phyloP scores from a whole-genome alignment of 768 basidiomycete species.

The Rhodosporidiobolus odoratus region DNA sequence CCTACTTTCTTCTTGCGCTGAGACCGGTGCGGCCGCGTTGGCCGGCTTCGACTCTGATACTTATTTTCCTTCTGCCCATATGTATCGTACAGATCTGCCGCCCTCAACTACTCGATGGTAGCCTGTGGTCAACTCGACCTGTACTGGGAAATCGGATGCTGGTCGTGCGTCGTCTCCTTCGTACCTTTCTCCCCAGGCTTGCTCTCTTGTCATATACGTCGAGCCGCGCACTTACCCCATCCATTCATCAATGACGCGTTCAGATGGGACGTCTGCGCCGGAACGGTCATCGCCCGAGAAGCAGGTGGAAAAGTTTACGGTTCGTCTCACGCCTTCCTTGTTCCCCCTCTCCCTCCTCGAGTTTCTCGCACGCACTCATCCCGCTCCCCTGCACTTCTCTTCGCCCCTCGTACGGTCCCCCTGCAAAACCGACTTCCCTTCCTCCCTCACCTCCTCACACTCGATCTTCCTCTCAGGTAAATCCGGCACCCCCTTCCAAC shows the following conservation, averaged over 20 bases:
- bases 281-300: slow-evolving; percentile 82
- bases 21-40: too few species aligned
- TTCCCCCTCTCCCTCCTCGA: not conserved
- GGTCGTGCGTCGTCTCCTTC: slow-evolving; percentile 49
- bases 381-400: not conserved
- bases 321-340: not conserved
- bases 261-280: slow-evolving; percentile 55
- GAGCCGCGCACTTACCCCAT: not conserved
- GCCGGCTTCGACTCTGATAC: too few species aligned
- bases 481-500: slow-evolving; percentile 29
- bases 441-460: not conserved
- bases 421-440: not conserved
- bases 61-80: not conserved
- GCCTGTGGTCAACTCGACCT: slow-evolving; percentile 61
- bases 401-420: not conserved
- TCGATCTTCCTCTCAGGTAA: slow-evolving; percentile 4
- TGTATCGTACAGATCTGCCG: slow-evolving; percentile 55
- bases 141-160: slow-evolving; percentile 72
- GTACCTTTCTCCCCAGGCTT: not conserved
- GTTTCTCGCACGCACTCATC: not conserved
- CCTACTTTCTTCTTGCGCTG: slow-evolving; percentile 1
- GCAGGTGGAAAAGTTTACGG: slow-evolving; percentile 78
- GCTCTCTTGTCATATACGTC: not conserved
- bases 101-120: slow-evolving; percentile 73
- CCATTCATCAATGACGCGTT: too few species aligned